A percentile compares a stretch with the other conserved stretches of the same genome.
These are phyloP conservation scores for Cunninghamia lanceolata DNA, from an alignment of 75 land plant species.

Conservation along the genomic window DNA sequence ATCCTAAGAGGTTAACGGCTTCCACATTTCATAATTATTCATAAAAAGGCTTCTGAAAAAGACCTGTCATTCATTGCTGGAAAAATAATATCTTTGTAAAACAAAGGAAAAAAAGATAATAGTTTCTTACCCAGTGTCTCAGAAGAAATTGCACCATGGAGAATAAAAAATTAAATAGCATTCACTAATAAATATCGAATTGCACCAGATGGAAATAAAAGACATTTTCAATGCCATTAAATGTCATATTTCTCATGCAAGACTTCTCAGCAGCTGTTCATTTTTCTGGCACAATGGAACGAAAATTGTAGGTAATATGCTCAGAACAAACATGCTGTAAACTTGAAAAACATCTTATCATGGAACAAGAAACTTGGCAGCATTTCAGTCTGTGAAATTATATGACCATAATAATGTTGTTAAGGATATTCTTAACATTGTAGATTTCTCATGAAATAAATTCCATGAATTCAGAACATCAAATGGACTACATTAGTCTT, in stretches of 20 bases:
- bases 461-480: background rate
- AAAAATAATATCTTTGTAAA: background rate
- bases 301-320: background rate
- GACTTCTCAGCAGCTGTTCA: background rate
- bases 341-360: background rate
- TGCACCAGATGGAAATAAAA: background rate
- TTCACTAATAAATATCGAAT: background rate
- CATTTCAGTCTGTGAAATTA: background rate
- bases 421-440: background rate
- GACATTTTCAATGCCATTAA: background rate
- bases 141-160: background rate
- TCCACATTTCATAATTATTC: background rate
- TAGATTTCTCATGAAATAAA: background rate
- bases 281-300: background rate
- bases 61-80: background rate
- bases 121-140: background rate
- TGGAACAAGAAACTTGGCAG: background rate
- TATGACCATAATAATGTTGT: background rate
- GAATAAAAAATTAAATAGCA: background rate
- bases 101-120: background rate
- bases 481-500: background rate
- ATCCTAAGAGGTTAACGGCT: background rate
- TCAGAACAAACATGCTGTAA: background rate
- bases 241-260: background rate
- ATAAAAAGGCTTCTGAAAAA: background rate